Evolutionary conservation across 2,329 filamentous ascomycete genomes (phyloP), one percentile per base, ranked within the genome.

Genomic region (Didymella exigua): DNA sequence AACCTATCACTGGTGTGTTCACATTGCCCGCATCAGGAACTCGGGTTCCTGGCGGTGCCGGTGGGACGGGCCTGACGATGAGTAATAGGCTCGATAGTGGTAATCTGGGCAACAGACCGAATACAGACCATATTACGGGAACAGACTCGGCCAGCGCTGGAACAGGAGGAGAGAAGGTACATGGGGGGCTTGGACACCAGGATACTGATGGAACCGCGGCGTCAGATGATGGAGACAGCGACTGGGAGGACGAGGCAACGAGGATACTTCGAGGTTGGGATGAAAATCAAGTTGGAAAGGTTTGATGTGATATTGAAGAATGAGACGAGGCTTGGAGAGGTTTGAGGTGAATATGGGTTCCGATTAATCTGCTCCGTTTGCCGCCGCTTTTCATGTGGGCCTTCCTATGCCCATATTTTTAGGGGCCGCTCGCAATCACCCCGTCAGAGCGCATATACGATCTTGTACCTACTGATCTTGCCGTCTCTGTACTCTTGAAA

Each of bases 401-500:
- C 18, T 21, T 13, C 10, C 8, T 26, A 19, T 1, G 7, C 4
- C 5, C 5, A 4, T 10, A 38, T 38, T 8, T 23, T 10, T 8
- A 18, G 4, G 6, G 19, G 5, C 9, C 19, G 6, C 4, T 16
- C 23, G 23, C 24, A 19, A 8, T 38, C 18, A 18, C 19, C 9
- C 11, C 19, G 11, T 10, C 31, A 53, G 1, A 68, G 71, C 42
- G 71, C 63, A 63, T 78, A 78, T 0, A 79, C 75, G 36, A 79
- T 66, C 59, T 78, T 79, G 33, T 68, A 75, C 0, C 59, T 75
- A 0, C 75, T 77, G n/a, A 79, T 73, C 16, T 69, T 74, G 2
- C 72, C 70, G 48, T 77, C 70, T 0, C 75, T 67, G 49, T 78
- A 60, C 50, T 76, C 68, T 34, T 78, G 72, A 41, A 79, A 77